Percentiles rank a stretch among this genome's conserved stretches.
phyloP scores from a whole-genome alignment of 176 grass and related monocot genomes.

The Zizania latifolia region DNA sequence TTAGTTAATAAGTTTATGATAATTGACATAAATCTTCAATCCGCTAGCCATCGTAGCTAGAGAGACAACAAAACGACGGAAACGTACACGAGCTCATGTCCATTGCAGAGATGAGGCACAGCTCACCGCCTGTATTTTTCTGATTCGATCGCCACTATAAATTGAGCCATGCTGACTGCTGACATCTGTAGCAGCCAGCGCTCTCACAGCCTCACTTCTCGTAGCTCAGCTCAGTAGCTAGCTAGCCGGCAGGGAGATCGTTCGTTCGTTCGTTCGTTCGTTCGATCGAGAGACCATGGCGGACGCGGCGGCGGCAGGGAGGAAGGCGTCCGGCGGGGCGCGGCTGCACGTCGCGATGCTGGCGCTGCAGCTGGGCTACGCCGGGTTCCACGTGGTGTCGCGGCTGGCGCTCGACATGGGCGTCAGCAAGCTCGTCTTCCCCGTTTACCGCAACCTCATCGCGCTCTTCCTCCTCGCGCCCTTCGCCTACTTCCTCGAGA shows the following conservation, averaged over 20 bases:
- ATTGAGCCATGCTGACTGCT: background rate
- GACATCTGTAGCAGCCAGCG: background rate
- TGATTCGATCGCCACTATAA: background rate
- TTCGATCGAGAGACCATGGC: no score
- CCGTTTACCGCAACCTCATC: slow-evolving; percentile 97
- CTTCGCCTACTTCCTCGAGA: slow-evolving; percentile 96
- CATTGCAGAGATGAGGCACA: background rate
- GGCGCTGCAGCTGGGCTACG: slow-evolving; percentile 91
- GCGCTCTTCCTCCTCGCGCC: slow-evolving; percentile 80
- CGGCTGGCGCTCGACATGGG: slow-evolving; percentile 94
- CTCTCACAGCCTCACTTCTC: background rate
- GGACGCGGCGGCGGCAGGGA: background rate
- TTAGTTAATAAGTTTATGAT: no score
- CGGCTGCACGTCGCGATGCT: slow-evolving; percentile 98
- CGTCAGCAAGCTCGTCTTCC: slow-evolving; percentile 97
- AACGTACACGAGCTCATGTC: background rate
- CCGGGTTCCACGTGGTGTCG: slow-evolving; percentile 92
- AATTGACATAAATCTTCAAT: no score
- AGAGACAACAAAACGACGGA: background rate
- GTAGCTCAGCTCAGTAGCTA: background rate
- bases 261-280: no score
- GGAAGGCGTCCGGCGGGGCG: slow-evolving; percentile 10
- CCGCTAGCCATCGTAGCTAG: no score
- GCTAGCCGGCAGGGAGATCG: no score
- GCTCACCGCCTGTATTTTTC: background rate